Evolutionary conservation across 1,284 basidiomycete species (phyloP).

Genomic region (Anthracocystis walkeri): DNA sequence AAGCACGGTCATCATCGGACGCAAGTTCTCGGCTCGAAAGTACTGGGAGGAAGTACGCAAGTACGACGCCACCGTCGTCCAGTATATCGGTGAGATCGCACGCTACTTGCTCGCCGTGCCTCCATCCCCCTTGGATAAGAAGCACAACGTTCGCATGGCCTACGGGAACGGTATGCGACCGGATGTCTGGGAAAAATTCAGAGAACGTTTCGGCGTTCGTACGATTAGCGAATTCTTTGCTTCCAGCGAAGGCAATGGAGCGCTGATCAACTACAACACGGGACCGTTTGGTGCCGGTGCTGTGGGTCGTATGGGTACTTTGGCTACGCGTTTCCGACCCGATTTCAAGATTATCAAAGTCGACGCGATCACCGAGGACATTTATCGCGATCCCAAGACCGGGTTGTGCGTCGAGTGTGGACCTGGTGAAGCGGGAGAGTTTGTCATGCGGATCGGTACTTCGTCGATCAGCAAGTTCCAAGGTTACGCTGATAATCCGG

Average conservation of each 20-base stretch:
- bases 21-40: conserved; percentile 68
- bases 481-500: conserved; percentile 65
- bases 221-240: conserved; percentile 69
- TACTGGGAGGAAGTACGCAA: conserved; percentile 69
- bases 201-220: conserved; percentile 66
- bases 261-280: conserved; percentile 67
- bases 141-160: conserved; percentile 69
- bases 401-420: conserved; percentile 66
- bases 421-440: conserved; percentile 66
- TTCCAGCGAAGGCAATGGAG: conserved; percentile 67
- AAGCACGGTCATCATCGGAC: conserved; percentile 69
- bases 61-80: conserved; percentile 67
- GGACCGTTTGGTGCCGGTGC: conserved; percentile 69
- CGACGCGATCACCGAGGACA: conserved; percentile 69
- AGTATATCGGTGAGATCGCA: conserved; percentile 70
- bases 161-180: conserved; percentile 70
- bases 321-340: conserved; percentile 52
- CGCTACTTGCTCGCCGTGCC: conserved; percentile 68
- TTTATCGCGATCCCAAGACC: conserved; percentile 61
- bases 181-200: conserved; percentile 70
- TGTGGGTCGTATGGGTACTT: conserved; percentile 62
- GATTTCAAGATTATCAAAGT: conserved; percentile 67
- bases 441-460: conserved; percentile 63
- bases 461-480: conserved; percentile 54
- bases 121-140: conserved; percentile 64